Evolutionary conservation across 2,329 filamentous ascomycete genomes (phyloP).

Genomic region (Xylariaceae sp.): DNA sequence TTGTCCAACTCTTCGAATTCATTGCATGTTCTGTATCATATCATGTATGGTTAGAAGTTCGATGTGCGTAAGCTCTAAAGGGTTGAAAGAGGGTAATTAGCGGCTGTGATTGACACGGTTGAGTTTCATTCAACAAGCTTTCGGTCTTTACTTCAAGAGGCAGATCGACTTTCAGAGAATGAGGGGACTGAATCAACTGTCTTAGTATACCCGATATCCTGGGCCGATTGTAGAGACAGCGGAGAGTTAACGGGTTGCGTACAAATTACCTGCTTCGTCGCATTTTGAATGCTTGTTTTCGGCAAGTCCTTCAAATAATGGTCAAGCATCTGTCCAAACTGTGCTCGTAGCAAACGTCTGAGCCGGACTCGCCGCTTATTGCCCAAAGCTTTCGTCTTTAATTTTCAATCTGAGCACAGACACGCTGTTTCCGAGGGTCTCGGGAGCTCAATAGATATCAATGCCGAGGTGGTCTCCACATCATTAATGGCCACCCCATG

Average conservation of each 20-base stretch:
- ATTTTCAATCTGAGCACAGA: background rate
- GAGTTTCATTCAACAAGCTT: too few relatives aligned
- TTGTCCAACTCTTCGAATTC: too few relatives aligned
- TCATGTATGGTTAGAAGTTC: too few relatives aligned
- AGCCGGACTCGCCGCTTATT: background rate
- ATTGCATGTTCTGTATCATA: too few relatives aligned
- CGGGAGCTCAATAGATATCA: background rate
- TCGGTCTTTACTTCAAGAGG: too few relatives aligned
- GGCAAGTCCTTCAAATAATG: background rate
- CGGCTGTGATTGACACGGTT: too few relatives aligned
- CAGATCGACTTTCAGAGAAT: too few relatives aligned
- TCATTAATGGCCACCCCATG: background rate
- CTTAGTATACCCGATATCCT: too few relatives aligned
- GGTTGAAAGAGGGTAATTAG: too few relatives aligned
- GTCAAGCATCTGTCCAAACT: constrained; percentile 3
- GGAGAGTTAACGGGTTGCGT: background rate
- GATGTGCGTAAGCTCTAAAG: too few relatives aligned
- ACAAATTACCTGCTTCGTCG: background rate
- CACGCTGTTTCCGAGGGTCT: background rate
- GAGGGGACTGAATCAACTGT: too few relatives aligned
- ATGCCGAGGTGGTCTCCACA: background rate
- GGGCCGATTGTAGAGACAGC: background rate
- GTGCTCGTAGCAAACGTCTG: background rate
- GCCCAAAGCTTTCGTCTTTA: background rate
- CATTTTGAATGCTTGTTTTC: background rate